Evolutionary conservation across 495 filamentous ascomycete species (phyloP).

Genomic region (Penicillium bialowiezense): DNA sequence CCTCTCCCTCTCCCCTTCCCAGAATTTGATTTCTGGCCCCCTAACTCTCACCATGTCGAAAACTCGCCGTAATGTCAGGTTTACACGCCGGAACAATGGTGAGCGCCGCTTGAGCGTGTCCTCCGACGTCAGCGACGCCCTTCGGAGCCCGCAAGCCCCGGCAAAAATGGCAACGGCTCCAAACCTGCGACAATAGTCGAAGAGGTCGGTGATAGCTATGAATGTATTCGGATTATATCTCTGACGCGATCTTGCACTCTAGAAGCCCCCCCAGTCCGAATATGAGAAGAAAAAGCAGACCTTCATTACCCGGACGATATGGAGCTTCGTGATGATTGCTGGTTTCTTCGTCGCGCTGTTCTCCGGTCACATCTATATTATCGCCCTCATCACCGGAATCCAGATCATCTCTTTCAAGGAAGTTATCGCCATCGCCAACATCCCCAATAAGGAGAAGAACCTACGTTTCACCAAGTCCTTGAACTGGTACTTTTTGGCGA

Average conservation of each 20-base stretch:
- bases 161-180: constrained; percentile 42
- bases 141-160: constrained; percentile 59
- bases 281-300: constrained; percentile 99
- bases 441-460: constrained; percentile 86
- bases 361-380: constrained; percentile 94
- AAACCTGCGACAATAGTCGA: constrained; percentile 48
- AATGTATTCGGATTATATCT: not conserved
- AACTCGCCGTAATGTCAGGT: constrained; percentile 79
- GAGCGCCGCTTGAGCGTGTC: constrained; percentile 64
- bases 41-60: constrained; percentile 56
- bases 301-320: constrained; percentile 96
- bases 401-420: constrained; percentile 99
- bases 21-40: constrained; percentile 8
- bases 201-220: constrained; percentile 34
- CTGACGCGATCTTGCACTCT: constrained; percentile 11
- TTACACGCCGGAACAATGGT: constrained; percentile 63
- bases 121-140: constrained; percentile 78
- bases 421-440: constrained; percentile 95
- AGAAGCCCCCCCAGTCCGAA: constrained; percentile 60
- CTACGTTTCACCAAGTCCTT: constrained; percentile 90
- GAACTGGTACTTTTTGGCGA: constrained; percentile 99
- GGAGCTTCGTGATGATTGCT: constrained; percentile 96
- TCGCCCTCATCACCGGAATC: constrained; percentile 84
- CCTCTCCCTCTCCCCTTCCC: constrained; percentile 20
- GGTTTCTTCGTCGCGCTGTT: constrained; percentile 89